Evolutionary conservation across 2,329 filamentous ascomycete genomes (phyloP).

Genomic region (Ceratocystis huliohia): DNA sequence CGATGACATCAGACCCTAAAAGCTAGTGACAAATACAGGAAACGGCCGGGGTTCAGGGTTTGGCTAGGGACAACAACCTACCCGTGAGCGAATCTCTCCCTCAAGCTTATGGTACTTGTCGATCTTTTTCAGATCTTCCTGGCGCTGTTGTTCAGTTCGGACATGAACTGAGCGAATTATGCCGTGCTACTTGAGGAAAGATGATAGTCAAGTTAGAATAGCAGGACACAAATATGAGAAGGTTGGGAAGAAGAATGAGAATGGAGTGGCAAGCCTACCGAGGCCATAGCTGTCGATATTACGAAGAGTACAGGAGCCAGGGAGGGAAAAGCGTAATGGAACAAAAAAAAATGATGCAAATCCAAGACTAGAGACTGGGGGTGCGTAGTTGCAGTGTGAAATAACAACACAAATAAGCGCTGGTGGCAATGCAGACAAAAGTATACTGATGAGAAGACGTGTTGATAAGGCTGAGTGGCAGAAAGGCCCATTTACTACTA

Average conservation of each 20-base stretch:
- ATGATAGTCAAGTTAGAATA: neutral
- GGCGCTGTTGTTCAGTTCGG: conserved; percentile 56
- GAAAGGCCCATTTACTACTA: neutral
- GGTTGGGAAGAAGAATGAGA: neutral
- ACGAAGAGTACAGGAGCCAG: neutral
- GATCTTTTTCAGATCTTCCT: conserved; percentile 64
- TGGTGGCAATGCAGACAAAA: neutral
- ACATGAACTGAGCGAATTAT: conserved; percentile 53
- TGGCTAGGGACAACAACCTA: conserved; percentile 26
- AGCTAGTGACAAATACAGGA: neutral
- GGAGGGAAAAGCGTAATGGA: neutral
- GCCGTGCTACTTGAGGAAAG: conserved; percentile 52
- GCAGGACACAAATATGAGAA: neutral
- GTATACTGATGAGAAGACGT: neutral
- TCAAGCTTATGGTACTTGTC: conserved; percentile 61
- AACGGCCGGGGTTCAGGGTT: neutral
- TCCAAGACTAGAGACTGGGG: no score
- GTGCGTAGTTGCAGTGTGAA: neutral
- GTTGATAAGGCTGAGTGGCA: neutral
- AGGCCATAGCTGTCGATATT: conserved; percentile 14
- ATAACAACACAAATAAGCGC: neutral
- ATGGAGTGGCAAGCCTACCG: conserved; percentile 8
- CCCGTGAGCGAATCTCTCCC: conserved; percentile 52
- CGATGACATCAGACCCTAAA: conserved; percentile 10
- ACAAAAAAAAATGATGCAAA: no score